These are phyloP conservation scores for Pinus albicaulis DNA, from an alignment of 75 land plant species.

Conservation along the genomic window DNA sequence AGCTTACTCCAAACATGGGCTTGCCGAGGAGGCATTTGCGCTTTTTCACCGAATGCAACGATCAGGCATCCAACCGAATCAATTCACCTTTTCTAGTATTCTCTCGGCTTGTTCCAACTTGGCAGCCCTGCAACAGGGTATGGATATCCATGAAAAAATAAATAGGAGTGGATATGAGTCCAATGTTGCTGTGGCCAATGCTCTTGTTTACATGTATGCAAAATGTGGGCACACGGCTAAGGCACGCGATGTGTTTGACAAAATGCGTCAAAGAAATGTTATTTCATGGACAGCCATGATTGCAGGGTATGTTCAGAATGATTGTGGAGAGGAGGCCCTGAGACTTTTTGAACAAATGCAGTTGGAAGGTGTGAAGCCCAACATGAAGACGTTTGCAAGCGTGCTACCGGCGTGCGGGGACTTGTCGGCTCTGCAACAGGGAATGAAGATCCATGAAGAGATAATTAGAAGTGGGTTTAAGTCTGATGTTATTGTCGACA, in stretches of 20 bases:
- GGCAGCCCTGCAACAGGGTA: slow-evolving; percentile 14
- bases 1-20: slow-evolving; percentile 21
- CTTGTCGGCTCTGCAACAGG: slow-evolving; percentile 33
- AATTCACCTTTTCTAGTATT: slow-evolving; percentile 37
- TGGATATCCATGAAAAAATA: slow-evolving; percentile 28
- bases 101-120: slow-evolving; percentile 25
- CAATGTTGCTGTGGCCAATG: slow-evolving; percentile 26
- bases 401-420: slow-evolving; percentile 49
- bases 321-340: slow-evolving; percentile 36
- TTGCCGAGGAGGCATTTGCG: slow-evolving; percentile 17
- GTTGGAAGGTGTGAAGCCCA: slow-evolving; percentile 32
- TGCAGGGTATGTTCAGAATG: slow-evolving; percentile 43
- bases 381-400: slow-evolving; percentile 29
- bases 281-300: slow-evolving; percentile 65
- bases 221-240: slow-evolving; percentile 44
- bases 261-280: slow-evolving; percentile 34
- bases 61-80: slow-evolving; percentile 33
- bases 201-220: slow-evolving; percentile 52
- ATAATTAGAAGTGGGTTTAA: slow-evolving; percentile 22
- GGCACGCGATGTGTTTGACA: slow-evolving; percentile 47
- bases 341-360: slow-evolving; percentile 41
- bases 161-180: slow-evolving; percentile 16
- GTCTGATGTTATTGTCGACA: slow-evolving; percentile 35
- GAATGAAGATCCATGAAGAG: slow-evolving; percentile 35
- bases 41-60: slow-evolving; percentile 29